Percentiles rank a stretch among this genome's conserved stretches.
Conservation (phyloP, 805 yeast species). For the Yamadazyma sp. region DNA sequence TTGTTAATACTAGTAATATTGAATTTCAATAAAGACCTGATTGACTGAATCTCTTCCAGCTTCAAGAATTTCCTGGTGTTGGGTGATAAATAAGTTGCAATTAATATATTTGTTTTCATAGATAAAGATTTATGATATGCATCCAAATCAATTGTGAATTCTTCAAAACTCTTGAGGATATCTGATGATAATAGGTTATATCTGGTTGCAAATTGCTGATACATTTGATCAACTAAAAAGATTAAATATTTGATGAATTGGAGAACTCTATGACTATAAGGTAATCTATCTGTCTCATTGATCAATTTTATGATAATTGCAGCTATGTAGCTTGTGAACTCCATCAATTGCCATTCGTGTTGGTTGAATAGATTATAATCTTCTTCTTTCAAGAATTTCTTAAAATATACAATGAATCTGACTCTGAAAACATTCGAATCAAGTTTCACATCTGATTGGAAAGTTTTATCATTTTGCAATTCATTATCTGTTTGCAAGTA, state of each 20-base stretch:
- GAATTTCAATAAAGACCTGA: slow-evolving; percentile 5
- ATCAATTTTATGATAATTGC: slow-evolving; percentile 8
- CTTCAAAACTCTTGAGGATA: slow-evolving; percentile 8
- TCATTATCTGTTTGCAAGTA: neutral
- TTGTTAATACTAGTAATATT: neutral
- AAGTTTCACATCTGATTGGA: too few relatives aligned
- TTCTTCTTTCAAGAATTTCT: slow-evolving; percentile 1
- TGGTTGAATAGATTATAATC: slow-evolving; percentile 4
- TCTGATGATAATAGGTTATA: slow-evolving; percentile 9
- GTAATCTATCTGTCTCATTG: slow-evolving; percentile 2
- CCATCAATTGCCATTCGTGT: slow-evolving; percentile 13
- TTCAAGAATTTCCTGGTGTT: slow-evolving; percentile 11
- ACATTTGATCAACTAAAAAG: slow-evolving; percentile 11
- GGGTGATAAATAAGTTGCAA: slow-evolving; percentile 12
- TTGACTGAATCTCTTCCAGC: slow-evolving; percentile 8
- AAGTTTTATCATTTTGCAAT: too few relatives aligned
- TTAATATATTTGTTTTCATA: slow-evolving; percentile 6
- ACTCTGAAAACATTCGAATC: slow-evolving; percentile 1
- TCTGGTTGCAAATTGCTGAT: slow-evolving; percentile 8
- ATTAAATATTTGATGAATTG: slow-evolving; percentile 11
- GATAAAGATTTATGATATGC: slow-evolving; percentile 9
- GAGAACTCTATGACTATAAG: slow-evolving; percentile 5
- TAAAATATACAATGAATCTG: slow-evolving; percentile 4
- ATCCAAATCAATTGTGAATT: slow-evolving; percentile 5
- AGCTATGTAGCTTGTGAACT: slow-evolving; percentile 9